phyloP scores from a whole-genome alignment of 2,329 filamentous ascomycete species.

The Clonostachys sp. region DNA sequence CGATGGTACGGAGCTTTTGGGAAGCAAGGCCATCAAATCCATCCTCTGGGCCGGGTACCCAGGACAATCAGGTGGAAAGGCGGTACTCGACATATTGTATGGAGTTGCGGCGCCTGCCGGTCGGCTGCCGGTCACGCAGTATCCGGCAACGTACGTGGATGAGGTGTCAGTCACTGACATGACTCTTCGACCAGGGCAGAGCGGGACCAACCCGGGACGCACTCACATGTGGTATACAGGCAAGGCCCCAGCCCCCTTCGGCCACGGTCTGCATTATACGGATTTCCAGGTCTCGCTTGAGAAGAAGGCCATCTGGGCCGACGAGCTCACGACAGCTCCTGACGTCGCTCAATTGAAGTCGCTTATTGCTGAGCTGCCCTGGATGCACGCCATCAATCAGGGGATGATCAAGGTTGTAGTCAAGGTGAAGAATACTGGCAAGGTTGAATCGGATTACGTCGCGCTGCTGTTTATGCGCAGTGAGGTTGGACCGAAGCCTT shows the following conservation, averaged over 20 bases:
- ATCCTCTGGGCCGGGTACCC: slow-evolving; percentile 57
- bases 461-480: slow-evolving; percentile 43
- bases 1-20: slow-evolving; percentile 36
- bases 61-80: slow-evolving; percentile 53
- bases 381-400: slow-evolving; percentile 3
- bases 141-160: slow-evolving; percentile 44
- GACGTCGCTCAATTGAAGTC: neutral
- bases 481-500: slow-evolving; percentile 38
- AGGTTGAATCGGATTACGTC: slow-evolving; percentile 43
- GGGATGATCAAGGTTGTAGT: slow-evolving; percentile 12
- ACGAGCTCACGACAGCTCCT: neutral
- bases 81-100: slow-evolving; percentile 47
- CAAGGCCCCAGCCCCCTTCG: slow-evolving; percentile 43
- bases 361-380: slow-evolving; percentile 15
- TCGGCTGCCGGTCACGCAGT: slow-evolving; percentile 49
- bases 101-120: slow-evolving; percentile 46
- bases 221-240: slow-evolving; percentile 55
- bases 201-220: slow-evolving; percentile 38
- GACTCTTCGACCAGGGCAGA: slow-evolving; percentile 37
- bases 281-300: slow-evolving; percentile 31
- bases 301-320: neutral
- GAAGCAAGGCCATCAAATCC: slow-evolving; percentile 30
- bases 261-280: slow-evolving; percentile 54
- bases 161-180: slow-evolving; percentile 51
- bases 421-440: slow-evolving; percentile 41